phyloP scores from a whole-genome alignment of 306 rosid species.

The Gillenia trifoliata region DNA sequence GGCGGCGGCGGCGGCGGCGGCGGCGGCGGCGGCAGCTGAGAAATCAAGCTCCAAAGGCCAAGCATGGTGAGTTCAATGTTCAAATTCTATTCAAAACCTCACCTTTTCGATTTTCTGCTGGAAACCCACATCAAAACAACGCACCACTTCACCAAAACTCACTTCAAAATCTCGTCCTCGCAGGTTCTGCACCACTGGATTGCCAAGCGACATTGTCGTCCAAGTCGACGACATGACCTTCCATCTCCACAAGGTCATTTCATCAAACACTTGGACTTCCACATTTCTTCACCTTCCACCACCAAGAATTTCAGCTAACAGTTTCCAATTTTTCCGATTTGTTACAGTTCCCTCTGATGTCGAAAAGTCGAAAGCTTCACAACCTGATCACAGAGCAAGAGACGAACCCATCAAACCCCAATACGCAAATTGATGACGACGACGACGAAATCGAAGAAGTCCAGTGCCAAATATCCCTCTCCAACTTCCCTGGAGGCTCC shows the following conservation, averaged over 20 bases:
- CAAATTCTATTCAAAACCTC: not conserved
- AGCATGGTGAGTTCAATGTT: constrained; percentile 63
- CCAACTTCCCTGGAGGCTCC: constrained; percentile 78
- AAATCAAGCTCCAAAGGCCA: constrained; percentile 77
- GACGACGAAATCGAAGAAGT: constrained; percentile 59
- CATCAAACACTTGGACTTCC: not conserved
- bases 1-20: constrained; percentile 15
- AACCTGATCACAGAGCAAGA: constrained; percentile 70
- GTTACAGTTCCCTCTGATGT: constrained; percentile 87
- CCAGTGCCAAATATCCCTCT: constrained; percentile 57
- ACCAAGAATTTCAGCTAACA: not conserved
- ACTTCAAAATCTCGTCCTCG: not conserved
- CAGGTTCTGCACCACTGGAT: constrained; percentile 97
- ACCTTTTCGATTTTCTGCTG: not conserved
- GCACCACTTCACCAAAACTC: not conserved
- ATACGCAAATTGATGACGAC: not conserved
- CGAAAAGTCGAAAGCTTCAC: constrained; percentile 73
- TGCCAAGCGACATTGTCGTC: constrained; percentile 90
- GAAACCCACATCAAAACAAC: not conserved
- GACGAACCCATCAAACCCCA: constrained; percentile 22
- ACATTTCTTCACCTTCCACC: not conserved
- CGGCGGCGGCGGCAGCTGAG: constrained; percentile 21
- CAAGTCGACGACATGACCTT: constrained; percentile 87
- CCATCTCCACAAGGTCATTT: constrained; percentile 86
- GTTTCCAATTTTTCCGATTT: not conserved